Conservation (phyloP, 2,329 filamentous ascomycete genomes). For the Hymenotorrendiella dingleyae region DNA sequence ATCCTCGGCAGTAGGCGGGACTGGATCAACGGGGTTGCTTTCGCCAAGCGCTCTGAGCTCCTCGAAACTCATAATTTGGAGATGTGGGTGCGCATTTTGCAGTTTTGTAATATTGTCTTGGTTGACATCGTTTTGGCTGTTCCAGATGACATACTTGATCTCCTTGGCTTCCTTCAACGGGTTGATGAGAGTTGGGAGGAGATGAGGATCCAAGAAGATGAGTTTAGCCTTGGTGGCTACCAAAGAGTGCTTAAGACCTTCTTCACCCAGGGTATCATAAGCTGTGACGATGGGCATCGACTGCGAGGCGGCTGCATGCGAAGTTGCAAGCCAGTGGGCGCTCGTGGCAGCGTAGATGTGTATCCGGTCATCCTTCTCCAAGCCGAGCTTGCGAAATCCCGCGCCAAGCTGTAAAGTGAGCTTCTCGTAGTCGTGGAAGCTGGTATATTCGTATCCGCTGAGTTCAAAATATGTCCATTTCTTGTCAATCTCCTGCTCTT, state of each 20-base stretch:
- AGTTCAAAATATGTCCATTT: constrained; percentile 86
- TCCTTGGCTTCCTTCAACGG: constrained; percentile 51
- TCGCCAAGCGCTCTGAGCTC: constrained; percentile 43
- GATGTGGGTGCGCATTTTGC: constrained; percentile 48
- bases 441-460: constrained; percentile 69
- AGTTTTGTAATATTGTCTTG: constrained; percentile 44
- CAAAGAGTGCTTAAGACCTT: constrained; percentile 80
- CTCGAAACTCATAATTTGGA: constrained; percentile 49
- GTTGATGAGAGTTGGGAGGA: constrained; percentile 53
- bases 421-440: constrained; percentile 72
- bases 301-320: constrained; percentile 75
- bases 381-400: constrained; percentile 66
- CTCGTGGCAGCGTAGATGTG: constrained; percentile 77
- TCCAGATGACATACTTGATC: constrained; percentile 58
- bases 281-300: constrained; percentile 89
- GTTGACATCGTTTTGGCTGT: constrained; percentile 47
- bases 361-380: constrained; percentile 61
- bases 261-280: constrained; percentile 85
- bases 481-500: constrained; percentile 76
- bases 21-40: constrained; percentile 63
- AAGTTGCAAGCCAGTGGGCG: constrained; percentile 70
- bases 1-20: constrained; percentile 67
- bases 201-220: constrained; percentile 82
- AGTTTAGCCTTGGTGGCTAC: constrained; percentile 72
- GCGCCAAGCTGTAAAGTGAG: constrained; percentile 61